Base-by-base conservation (phyloP, 2,329 filamentous ascomycete species). In the Penicillium sp. region DNA sequence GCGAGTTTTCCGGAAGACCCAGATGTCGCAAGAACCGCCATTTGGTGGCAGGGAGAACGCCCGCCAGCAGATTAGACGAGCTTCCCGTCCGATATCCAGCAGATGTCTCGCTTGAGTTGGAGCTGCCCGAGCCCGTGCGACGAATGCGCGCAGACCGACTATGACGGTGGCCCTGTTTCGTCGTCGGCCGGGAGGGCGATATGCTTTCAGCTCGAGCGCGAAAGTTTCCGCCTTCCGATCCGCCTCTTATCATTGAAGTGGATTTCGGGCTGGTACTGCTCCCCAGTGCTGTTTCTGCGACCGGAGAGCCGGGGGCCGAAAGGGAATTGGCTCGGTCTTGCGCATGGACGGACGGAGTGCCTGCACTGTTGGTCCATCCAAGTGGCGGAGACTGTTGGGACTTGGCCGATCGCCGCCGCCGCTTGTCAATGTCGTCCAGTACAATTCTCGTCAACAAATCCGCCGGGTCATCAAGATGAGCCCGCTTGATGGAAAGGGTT, bases 11-110 rank as follows among this genome's bases (percentile, higher is more conserved):
- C 4, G 90, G 82, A 35, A 98, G 71, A 59, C 89, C 92, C 28
- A 98, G 74, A 66, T 96, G 90, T 58, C 85, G 83, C 55, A 98
- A 68, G 64, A 96, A 95, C 40, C 90, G 81, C 92, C 92, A 98
- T 65, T 96, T 96, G 1, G 83, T 85, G 1, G 85, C 69, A 28
- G 89, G 87, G 11, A 96, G 72, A 42, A 82, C 74, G 26, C 82
- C 81, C 10, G 77, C 72, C 33, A 90, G 68, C 1, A 94, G 72
- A 52, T 92, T 94, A 1, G 84, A 83, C 11, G 84, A 80, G 65
- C 88, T 93, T 31, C 82, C 80, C 47, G 71, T 67, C 22, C 63
- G 64, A 42, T 60, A 61, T 17, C 72, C 72, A 28, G 67, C 68
- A 6, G 75, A 77, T 25, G 70, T 68, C 10, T 68, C 82, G 64